phyloP scores from a whole-genome alignment of 2,329 filamentous ascomycete genomes.

The Fusarium fracticaudum region DNA sequence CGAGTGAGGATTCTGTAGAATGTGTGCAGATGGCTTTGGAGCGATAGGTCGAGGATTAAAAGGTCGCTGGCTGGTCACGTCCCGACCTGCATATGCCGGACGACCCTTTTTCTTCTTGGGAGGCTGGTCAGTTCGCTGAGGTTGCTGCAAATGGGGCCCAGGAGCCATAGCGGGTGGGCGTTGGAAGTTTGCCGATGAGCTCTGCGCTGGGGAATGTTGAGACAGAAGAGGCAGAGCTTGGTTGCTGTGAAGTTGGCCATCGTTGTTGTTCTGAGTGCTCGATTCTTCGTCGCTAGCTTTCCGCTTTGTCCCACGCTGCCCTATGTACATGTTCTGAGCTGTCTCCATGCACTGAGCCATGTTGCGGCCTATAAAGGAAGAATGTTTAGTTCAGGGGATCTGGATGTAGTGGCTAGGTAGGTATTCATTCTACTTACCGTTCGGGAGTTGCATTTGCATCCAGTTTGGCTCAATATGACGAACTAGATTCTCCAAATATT shows the following conservation, averaged over 20 bases:
- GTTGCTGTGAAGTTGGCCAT: neutral
- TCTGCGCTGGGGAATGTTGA: neutral
- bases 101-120: conserved; percentile 56
- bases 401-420: neutral
- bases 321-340: conserved; percentile 51
- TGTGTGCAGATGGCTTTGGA: conserved; percentile 40
- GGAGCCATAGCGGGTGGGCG: conserved; percentile 30
- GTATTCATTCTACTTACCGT: conserved; percentile 48
- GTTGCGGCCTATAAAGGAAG: conserved; percentile 55
- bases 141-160: conserved; percentile 2
- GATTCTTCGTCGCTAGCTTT: conserved; percentile 42
- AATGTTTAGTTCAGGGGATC: neutral
- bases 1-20: neutral
- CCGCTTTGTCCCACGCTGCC: conserved; percentile 47
- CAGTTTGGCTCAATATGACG: conserved; percentile 55
- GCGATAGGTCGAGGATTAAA: conserved; percentile 48
- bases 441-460: conserved; percentile 59
- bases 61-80: conserved; percentile 44
- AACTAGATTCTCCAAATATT: conserved; percentile 59
- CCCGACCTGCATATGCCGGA: conserved; percentile 57
- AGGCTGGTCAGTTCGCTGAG: conserved; percentile 2
- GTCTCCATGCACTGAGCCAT: conserved; percentile 57
- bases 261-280: conserved; percentile 43
- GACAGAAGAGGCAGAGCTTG: conserved; percentile 3
- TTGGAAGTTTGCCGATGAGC: conserved; percentile 35